A percentile compares a stretch with the other conserved stretches of the same genome.
Conservation (phyloP, 106 monocot species). For the Posidonia australis region DNA sequence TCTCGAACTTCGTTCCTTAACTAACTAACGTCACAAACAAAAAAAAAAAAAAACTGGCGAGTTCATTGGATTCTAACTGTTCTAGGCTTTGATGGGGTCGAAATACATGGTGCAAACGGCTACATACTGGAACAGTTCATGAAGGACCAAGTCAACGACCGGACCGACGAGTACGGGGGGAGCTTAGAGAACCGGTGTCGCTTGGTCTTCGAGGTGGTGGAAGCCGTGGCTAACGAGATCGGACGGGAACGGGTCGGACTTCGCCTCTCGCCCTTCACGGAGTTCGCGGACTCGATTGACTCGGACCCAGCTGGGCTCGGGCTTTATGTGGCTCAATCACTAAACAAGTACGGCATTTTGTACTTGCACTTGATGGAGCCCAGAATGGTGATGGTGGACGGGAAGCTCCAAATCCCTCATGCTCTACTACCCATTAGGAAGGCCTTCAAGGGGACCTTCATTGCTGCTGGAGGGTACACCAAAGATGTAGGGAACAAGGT, state of each 20-base stretch:
- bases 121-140: constrained; percentile 19
- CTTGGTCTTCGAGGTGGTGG: constrained; percentile 5
- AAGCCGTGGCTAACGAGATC: constrained; percentile 13
- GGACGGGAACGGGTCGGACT: constrained; percentile 14
- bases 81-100: constrained; percentile 15
- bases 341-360: constrained; percentile 9
- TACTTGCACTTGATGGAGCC: constrained; percentile 19
- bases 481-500: constrained; percentile 8
- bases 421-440: constrained; percentile 5
- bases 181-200: constrained; percentile 24
- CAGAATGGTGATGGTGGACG: constrained; percentile 7
- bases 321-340: background rate
- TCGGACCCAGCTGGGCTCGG: constrained; percentile 11
- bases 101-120: constrained; percentile 16
- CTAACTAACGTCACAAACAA: background rate
- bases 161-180: constrained; percentile 15
- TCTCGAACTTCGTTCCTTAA: background rate
- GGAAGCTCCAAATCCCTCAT: background rate
- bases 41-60: too few relatives aligned
- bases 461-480: constrained; percentile 13
- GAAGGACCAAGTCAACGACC: constrained; percentile 17
- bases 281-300: constrained; percentile 11
- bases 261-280: constrained; percentile 11
- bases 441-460: constrained; percentile 22
- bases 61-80: too few relatives aligned